A percentile compares a stretch with the other conserved stretches of the same genome.
phyloP scores from a whole-genome alignment of 345 rosid genomes.

The Hypericum androsaemum region DNA sequence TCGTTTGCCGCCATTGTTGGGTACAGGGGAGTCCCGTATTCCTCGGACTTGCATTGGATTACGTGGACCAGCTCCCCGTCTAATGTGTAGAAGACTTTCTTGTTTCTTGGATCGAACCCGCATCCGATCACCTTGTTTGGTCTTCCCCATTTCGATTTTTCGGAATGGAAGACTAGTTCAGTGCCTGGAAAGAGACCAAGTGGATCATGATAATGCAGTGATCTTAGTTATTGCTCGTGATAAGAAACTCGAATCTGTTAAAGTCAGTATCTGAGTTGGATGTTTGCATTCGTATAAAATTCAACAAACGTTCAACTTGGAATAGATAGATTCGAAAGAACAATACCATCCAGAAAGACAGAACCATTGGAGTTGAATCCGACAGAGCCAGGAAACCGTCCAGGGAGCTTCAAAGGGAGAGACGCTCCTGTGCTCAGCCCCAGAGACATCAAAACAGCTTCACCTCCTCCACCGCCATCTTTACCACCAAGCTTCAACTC shows the following conservation, averaged over 20 bases:
- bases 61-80: slow-evolving; percentile 41
- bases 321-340: background rate
- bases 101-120: slow-evolving; percentile 54
- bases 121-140: slow-evolving; percentile 49
- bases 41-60: slow-evolving; percentile 47
- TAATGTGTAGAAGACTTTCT: slow-evolving; percentile 53
- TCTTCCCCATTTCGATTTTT: slow-evolving; percentile 41
- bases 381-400: slow-evolving; percentile 71
- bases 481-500: slow-evolving; percentile 29
- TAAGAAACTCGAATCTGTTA: too few relatives aligned
- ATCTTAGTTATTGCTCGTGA: too few relatives aligned
- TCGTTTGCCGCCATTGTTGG: slow-evolving; percentile 50
- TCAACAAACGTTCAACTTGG: background rate
- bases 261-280: too few relatives aligned
- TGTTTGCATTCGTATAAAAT: background rate
- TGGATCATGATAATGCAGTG: background rate
- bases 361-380: slow-evolving; percentile 87
- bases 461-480: slow-evolving; percentile 24
- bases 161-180: slow-evolving; percentile 44
- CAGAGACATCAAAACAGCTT: slow-evolving; percentile 32
- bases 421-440: slow-evolving; percentile 62
- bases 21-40: slow-evolving; percentile 48
- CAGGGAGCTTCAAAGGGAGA: slow-evolving; percentile 53
- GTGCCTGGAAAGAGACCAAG: slow-evolving; percentile 38
- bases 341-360: slow-evolving; percentile 71